phyloP scores from a whole-genome alignment of 2,329 filamentous ascomycete species.

The Waltergamsia citrina region DNA sequence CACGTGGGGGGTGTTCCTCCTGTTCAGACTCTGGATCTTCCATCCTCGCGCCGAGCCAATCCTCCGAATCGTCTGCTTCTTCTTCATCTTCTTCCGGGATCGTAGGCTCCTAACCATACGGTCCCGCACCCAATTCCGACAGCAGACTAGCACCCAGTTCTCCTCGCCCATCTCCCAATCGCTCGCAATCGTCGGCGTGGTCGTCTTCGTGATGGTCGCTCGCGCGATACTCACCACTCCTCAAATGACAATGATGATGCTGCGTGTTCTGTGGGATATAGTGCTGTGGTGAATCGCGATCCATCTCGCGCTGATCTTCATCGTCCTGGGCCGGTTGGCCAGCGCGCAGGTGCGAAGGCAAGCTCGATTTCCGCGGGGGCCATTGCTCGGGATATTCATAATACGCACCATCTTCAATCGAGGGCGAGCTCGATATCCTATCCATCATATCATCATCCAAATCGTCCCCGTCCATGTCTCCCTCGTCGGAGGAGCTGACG shows the following conservation, averaged over 20 bases:
- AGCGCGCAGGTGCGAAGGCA: no score
- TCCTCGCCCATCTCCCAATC: neutral
- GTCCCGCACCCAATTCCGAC: neutral
- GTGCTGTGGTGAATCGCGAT: no score
- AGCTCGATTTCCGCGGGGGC: no score
- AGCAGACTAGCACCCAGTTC: neutral
- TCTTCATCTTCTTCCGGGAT: neutral
- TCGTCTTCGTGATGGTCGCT: conserved; percentile 16
- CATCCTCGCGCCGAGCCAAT: neutral
- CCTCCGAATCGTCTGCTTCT: neutral
- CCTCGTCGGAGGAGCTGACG: conserved; percentile 46
- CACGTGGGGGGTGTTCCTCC: neutral
- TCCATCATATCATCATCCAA: conserved; percentile 94
- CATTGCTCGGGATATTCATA: conserved; percentile 22
- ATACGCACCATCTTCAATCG: conserved; percentile 97
- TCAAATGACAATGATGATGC: no score
- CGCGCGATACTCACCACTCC: conserved; percentile 35
- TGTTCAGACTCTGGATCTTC: neutral
- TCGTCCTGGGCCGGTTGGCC: no score
- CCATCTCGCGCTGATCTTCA: no score
- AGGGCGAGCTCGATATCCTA: conserved; percentile 96
- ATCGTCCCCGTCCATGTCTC: conserved; percentile 62
- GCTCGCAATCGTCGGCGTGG: conserved; percentile 15
- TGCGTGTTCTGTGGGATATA: no score
- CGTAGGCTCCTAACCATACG: neutral